Base-by-base conservation (phyloP, 768 basidiomycete species). In the Lactarius quietus region DNA sequence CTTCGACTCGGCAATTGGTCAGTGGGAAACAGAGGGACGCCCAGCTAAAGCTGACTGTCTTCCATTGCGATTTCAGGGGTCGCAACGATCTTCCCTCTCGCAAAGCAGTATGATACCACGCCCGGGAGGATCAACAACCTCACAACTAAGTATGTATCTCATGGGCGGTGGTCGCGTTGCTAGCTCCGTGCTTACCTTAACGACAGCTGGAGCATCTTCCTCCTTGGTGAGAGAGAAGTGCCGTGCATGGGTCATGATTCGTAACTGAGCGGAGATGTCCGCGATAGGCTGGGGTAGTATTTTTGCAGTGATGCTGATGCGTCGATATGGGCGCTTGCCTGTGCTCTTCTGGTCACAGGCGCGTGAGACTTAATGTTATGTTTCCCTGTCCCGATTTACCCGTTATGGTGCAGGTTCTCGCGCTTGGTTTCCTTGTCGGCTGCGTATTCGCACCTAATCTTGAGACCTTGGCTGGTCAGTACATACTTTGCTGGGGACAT, bases 261-360 rank as follows among this genome's bases (percentile, higher is more conserved):
- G 43, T 29, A 4, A 23, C 45, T 59, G 18, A 57, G 29, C 5
- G 15, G 23, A 3, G 36, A 41, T 5, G n/a, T 31, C 17, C 9
- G 17, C 10, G 18, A 52, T 70, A 82, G 86, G 86, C 23, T 84
- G 82, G 80, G 85, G 86, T 48, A 84, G 84, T n/a, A 64, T 86
- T 23, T 77, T 83, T 66, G 82, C 82, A n/a, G 85, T 87, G 7
- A 84, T 88, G 77, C 72, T 87, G 36, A 84, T 88, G 73, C 79
- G 86, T 38, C 82, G 85, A 20, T 81, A 75, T 61, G 88, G 88
- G 8, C 83, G 88, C 52, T 79, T 90, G 1, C 86, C 87, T 0
- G 76, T 89, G 15, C 73, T 90, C 39, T 89, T 88, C 75, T 90
- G 88, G 88, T 85, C 86, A 0, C 87, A 89, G 75, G 84, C 84